Conservation (phyloP, 768 basidiomycete genomes). For the Termitomyces eurrhizus region DNA sequence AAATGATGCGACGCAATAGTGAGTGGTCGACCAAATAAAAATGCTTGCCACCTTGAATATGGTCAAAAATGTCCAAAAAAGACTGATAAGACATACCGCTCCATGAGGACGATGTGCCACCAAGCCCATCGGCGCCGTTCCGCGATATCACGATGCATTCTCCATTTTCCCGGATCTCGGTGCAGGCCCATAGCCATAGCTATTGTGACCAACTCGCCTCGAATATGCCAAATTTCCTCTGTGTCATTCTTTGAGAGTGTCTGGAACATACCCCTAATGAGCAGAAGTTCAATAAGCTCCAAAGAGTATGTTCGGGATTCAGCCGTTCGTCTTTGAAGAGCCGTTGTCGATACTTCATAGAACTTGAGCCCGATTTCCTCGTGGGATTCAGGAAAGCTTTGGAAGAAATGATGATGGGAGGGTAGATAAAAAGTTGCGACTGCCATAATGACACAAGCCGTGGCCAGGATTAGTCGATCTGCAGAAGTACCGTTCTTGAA, state of each 20-base stretch:
- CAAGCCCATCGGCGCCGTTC: conserved; percentile 85
- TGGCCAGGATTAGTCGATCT: conserved; percentile 68
- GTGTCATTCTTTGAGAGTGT: conserved; percentile 70
- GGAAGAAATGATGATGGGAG: conserved; percentile 56
- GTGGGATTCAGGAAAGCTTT: conserved; percentile 44
- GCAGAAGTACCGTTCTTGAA: conserved; percentile 65
- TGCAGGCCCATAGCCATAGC: conserved; percentile 83
- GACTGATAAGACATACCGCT: conserved; percentile 46
- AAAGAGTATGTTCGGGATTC: conserved; percentile 61
- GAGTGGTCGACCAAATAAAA: conserved; percentile 80
- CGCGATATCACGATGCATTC: conserved; percentile 62
- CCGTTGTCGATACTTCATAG: conserved; percentile 64
- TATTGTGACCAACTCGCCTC: conserved; percentile 70
- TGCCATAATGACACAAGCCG: conserved; percentile 72
- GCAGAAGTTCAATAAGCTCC: conserved; percentile 72
- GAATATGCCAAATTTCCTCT: conserved; percentile 77
- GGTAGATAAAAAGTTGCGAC: conserved; percentile 73
- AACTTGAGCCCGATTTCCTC: conserved; percentile 64
- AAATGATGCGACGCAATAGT: conserved; percentile 78
- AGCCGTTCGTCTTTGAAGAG: conserved; percentile 56
- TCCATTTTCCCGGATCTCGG: conserved; percentile 79
- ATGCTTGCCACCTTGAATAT: conserved; percentile 72
- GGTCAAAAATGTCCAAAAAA: conserved; percentile 6
- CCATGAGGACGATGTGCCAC: conserved; percentile 84
- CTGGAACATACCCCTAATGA: conserved; percentile 69